Evolutionary conservation across 805 yeast species (phyloP), one percentile per base, ranked within the genome.

Genomic region (Lachancea thermotolerans): DNA sequence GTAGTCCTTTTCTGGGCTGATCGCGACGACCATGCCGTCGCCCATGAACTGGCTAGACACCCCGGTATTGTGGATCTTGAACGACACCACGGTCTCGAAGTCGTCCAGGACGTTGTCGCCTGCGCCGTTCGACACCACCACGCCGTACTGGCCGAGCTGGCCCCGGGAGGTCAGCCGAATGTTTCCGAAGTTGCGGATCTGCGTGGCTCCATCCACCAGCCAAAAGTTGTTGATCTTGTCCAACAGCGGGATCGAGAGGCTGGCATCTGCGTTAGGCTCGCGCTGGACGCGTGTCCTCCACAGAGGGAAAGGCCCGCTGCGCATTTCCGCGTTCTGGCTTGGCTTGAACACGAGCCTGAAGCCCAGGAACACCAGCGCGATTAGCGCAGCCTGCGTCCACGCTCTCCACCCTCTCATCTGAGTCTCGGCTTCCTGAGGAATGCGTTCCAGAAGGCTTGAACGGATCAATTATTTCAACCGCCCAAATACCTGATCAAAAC

Each of bases 31-130:
- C 44, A 62, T 44, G 5, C 66, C 66, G 46, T 62, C 61, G n/a
- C 62, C 62, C 39, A 48, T 37, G 12, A 37, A 15, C 43, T 32
- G 16, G 21, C 45, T 16, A 14, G 14, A 30, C 42, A 9, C 10
- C 15, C 36, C 29, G 39, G 35, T 30, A 34, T 37, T 27, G 11
- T 49, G 47, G 10, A 55, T 42, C 15, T 47, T 53, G 40, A 62
- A 57, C 21, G 48, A 50, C 8, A 54, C 52, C 5, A 46, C 47
- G 8, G 51, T 49, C 47, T 62, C 66, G 42, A 60, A 60, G 47
- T 62, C 60, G 51, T 60, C 55, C 16, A 62, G 58, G n/a, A 47
- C 52, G 46, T 59, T 60, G 43, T 62, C 66, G 17, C 66, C 66
- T 30, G 60, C 45, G 2, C 64, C 65, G 46, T 60, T 62, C 15